These are phyloP conservation scores for Lactarius psammicola DNA, from an alignment of 768 basidiomycete species.

Conservation along the genomic window DNA sequence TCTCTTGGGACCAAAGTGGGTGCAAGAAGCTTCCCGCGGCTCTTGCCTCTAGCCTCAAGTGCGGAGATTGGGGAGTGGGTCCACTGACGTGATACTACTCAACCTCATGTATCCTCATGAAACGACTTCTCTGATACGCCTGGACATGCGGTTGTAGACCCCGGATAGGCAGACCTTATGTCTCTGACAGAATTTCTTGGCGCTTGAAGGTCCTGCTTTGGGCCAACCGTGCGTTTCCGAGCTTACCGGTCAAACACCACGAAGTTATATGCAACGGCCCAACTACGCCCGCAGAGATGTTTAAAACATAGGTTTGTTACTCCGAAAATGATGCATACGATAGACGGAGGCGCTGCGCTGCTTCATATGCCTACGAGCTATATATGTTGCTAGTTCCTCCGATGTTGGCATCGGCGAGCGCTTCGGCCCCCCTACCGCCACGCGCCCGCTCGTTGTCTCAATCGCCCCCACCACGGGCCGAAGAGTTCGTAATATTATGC, in stretches of 20 bases:
- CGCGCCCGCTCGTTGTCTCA: neutral
- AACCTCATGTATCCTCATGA: conserved; percentile 4
- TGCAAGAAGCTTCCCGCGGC: neutral
- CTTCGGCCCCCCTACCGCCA: neutral
- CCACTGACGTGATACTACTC: neutral
- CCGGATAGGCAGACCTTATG: neutral
- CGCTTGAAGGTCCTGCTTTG: neutral
- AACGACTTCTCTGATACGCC: neutral
- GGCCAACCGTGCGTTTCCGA: neutral
- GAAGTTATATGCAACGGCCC: neutral
- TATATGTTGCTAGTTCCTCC: neutral
- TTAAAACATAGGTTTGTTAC: neutral
- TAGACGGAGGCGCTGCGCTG: neutral
- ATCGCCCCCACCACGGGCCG: neutral
- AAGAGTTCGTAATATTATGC: neutral
- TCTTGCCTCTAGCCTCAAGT: neutral
- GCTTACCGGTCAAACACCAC: conserved; percentile 9
- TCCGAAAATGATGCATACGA: neutral
- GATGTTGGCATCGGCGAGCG: neutral
- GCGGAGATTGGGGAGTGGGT: conserved; percentile 6
- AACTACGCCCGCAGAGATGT: neutral
- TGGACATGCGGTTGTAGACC: neutral
- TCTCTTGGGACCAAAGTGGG: neutral
- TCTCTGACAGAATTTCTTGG: neutral
- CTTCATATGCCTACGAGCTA: neutral